Conservation (phyloP, 352 stramenopile genomes). For the Phytopythium helicoides region DNA sequence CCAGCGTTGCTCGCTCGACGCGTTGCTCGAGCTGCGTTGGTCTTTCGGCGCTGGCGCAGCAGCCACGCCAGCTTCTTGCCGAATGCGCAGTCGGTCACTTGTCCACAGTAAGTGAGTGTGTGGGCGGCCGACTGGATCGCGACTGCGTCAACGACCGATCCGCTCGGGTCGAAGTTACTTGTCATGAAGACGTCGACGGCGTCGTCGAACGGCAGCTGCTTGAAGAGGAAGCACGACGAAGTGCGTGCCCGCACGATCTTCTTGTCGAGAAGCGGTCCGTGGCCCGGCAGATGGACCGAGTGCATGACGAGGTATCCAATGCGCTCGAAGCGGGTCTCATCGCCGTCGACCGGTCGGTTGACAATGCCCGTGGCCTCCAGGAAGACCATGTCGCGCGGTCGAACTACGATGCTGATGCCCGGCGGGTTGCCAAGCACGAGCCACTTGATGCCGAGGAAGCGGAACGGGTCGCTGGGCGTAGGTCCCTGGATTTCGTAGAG, state of each 20-base stretch:
- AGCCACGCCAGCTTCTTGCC: constrained; percentile 59
- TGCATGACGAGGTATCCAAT: constrained; percentile 59
- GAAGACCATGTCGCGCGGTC: constrained; percentile 40
- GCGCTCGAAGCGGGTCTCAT: constrained; percentile 18
- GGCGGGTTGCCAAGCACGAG: constrained; percentile 28
- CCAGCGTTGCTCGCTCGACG: background rate
- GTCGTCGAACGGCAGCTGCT: constrained; percentile 22
- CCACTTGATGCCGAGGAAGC: constrained; percentile 50
- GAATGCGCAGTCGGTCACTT: constrained; percentile 27
- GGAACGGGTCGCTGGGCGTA: constrained; percentile 33
- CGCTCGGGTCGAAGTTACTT: constrained; percentile 39
- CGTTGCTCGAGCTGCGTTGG: background rate
- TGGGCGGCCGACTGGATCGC: constrained; percentile 28
- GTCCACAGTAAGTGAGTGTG: constrained; percentile 36
- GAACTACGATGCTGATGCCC: constrained; percentile 31
- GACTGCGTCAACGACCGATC: constrained; percentile 24
- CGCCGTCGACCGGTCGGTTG: constrained; percentile 18
- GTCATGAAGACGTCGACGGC: constrained; percentile 49
- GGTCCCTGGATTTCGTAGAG: constrained; percentile 42
- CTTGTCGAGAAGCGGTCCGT: constrained; percentile 25
- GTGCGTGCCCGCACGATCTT: constrained; percentile 33
- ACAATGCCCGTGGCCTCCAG: constrained; percentile 40
- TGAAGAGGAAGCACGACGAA: constrained; percentile 40
- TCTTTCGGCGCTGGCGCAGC: constrained; percentile 21
- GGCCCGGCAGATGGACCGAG: constrained; percentile 33